phyloP scores from a whole-genome alignment of 2,329 filamentous ascomycete genomes.

The Ophiocordyceps camponoti-floridani region DNA sequence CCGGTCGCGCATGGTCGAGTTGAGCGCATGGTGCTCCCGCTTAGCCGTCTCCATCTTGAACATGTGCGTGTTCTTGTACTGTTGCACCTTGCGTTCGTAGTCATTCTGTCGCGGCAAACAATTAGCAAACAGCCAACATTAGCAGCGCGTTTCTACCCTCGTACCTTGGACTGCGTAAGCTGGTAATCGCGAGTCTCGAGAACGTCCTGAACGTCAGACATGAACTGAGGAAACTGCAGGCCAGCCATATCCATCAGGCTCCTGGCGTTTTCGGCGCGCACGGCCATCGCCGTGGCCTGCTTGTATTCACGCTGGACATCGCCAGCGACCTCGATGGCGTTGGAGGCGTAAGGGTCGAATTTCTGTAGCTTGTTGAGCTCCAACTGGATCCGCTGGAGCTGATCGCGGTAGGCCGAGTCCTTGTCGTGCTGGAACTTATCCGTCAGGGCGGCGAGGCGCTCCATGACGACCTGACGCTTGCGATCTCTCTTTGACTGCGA shows the following conservation, averaged over 20 bases:
- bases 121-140: conserved; percentile 2
- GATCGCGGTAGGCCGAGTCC: conserved; percentile 71
- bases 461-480: conserved; percentile 64
- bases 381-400: conserved; percentile 79
- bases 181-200: conserved; percentile 78
- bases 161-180: conserved; percentile 64
- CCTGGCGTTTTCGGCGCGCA: conserved; percentile 24
- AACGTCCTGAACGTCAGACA: conserved; percentile 71
- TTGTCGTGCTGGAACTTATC: conserved; percentile 65
- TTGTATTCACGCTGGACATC: conserved; percentile 40
- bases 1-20: conserved; percentile 45
- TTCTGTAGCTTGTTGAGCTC: conserved; percentile 76
- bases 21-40: conserved; percentile 40
- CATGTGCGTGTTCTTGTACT: conserved; percentile 39
- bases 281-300: conserved; percentile 22
- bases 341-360: conserved; percentile 61
- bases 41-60: conserved; percentile 46
- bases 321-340: conserved; percentile 54
- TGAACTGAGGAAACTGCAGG: conserved; percentile 68
- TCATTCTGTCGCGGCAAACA: conserved; percentile 28
- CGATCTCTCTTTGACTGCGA: conserved; percentile 76
- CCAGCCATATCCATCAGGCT: conserved; percentile 59
- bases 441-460: conserved; percentile 59
- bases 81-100: conserved; percentile 41
- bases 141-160: not conserved